These are phyloP conservation scores for Camelina hispida DNA, from an alignment of 345 rosid genomes.

Conservation along the genomic window DNA sequence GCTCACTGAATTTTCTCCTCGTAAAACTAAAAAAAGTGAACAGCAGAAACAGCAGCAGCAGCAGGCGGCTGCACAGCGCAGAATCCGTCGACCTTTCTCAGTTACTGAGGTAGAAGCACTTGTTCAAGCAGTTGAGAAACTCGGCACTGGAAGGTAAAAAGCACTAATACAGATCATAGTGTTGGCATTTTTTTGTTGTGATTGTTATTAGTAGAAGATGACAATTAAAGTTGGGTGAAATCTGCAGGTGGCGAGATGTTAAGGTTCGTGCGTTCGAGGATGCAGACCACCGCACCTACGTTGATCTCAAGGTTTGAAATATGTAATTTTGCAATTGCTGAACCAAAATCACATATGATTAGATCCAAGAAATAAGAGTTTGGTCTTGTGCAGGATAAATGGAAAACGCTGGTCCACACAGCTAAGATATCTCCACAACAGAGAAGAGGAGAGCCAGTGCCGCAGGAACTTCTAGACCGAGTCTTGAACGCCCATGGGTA, in stretches of 20 bases:
- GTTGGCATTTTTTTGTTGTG: not conserved
- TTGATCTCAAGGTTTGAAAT: slow-evolving; percentile 79
- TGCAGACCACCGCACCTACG: slow-evolving; percentile 93
- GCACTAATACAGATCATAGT: not conserved
- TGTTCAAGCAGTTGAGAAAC: slow-evolving; percentile 95
- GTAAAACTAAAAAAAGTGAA: slow-evolving; percentile 73
- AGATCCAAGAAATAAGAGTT: not conserved
- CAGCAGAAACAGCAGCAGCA: slow-evolving; percentile 39
- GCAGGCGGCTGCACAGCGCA: slow-evolving; percentile 64
- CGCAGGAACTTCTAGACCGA: slow-evolving; percentile 88
- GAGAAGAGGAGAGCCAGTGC: slow-evolving; percentile 97
- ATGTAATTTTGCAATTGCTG: no score
- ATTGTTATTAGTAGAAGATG: slow-evolving; percentile 6
- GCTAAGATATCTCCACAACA: slow-evolving; percentile 95
- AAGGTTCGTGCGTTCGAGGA: slow-evolving; percentile 80
- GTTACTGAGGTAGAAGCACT: slow-evolving; percentile 95
- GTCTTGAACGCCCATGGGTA: slow-evolving; percentile 78
- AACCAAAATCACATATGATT: not conserved
- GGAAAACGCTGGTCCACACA: slow-evolving; percentile 97
- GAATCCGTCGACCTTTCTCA: slow-evolving; percentile 98
- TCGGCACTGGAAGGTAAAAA: slow-evolving; percentile 86
- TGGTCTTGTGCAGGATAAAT: slow-evolving; percentile 69
- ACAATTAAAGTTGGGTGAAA: slow-evolving; percentile 10
- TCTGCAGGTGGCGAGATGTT: slow-evolving; percentile 91
- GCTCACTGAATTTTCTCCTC: slow-evolving; percentile 53